Conservation (phyloP, 2,329 filamentous ascomycete genomes). For the Phaeosphaeria sp. region DNA sequence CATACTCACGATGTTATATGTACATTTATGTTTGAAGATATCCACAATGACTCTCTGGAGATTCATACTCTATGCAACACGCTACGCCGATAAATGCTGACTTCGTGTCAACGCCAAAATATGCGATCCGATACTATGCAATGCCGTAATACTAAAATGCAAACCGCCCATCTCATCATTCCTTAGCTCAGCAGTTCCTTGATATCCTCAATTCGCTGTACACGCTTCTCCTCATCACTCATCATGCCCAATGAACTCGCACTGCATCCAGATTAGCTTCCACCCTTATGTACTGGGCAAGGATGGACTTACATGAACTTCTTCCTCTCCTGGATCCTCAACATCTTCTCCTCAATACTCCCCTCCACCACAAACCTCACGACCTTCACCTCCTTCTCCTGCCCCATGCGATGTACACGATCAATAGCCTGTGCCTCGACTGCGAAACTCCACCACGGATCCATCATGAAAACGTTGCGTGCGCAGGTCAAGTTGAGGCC, state of each 20-base stretch:
- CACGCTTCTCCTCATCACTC: conserved; percentile 89
- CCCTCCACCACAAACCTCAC: conserved; percentile 86
- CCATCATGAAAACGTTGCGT: conserved; percentile 96
- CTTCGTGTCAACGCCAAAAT: not conserved
- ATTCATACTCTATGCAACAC: not conserved
- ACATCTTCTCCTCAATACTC: conserved; percentile 95
- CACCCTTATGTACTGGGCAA: not conserved
- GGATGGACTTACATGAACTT: conserved; percentile 80
- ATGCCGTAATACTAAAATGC: not conserved
- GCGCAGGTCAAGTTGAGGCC: conserved; percentile 92
- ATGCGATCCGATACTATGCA: not conserved
- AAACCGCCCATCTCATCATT: not conserved
- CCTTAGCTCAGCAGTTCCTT: conserved; percentile 78
- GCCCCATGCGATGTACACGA: conserved; percentile 95
- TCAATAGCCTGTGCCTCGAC: conserved; percentile 98
- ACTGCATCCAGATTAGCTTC: conserved; percentile 58
- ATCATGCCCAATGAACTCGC: conserved; percentile 96
- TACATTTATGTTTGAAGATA: too few relatives aligned
- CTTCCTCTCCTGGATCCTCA: conserved; percentile 91
- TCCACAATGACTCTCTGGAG: too few relatives aligned
- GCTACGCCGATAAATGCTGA: not conserved
- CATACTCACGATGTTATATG: too few relatives aligned
- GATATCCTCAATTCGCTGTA: conserved; percentile 91
- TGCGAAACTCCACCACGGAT: conserved; percentile 99
- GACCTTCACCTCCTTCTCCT: conserved; percentile 84